Evolutionary conservation across 2,329 filamentous ascomycete genomes (phyloP).

Genomic region (Diaporthe sp.): DNA sequence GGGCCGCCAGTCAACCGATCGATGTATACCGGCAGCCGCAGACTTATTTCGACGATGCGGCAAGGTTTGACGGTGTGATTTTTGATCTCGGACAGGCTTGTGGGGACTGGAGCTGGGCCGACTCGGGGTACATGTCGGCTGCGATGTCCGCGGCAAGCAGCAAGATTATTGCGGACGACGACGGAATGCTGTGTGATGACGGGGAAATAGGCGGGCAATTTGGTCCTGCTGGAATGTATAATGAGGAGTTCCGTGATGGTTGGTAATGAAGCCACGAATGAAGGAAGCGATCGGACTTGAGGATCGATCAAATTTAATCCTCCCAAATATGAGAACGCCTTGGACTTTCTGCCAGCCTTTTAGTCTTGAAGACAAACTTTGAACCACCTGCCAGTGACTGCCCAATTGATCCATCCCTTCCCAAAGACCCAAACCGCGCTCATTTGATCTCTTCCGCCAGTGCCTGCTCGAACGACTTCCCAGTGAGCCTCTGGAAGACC

Average conservation of each 20-base stretch:
- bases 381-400: not conserved
- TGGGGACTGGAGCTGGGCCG: slow-evolving; percentile 23
- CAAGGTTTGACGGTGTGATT: slow-evolving; percentile 10
- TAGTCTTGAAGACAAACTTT: not conserved
- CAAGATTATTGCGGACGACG: not conserved
- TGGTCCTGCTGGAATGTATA: not conserved
- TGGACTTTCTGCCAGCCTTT: not conserved
- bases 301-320: not conserved
- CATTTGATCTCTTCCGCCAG: slow-evolving; percentile 40
- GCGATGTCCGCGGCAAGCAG: slow-evolving; percentile 17
- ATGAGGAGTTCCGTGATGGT: not conserved
- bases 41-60: not conserved
- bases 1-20: slow-evolving; percentile 12
- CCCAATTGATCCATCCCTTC: not conserved
- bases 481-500: slow-evolving; percentile 78
- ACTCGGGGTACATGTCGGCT: slow-evolving; percentile 11
- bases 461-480: slow-evolving; percentile 58
- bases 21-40: slow-evolving; percentile 7
- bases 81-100: slow-evolving; percentile 1
- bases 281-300: not conserved
- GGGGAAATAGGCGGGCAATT: not conserved
- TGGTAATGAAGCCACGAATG: slow-evolving; percentile 11
- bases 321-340: not conserved
- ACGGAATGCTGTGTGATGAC: slow-evolving; percentile 4
- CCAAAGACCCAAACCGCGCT: not conserved